A percentile compares a stretch with the other conserved stretches of the same genome.
Conservation (phyloP, 148 eudicot species). For the Rhododendron griersonianum region DNA sequence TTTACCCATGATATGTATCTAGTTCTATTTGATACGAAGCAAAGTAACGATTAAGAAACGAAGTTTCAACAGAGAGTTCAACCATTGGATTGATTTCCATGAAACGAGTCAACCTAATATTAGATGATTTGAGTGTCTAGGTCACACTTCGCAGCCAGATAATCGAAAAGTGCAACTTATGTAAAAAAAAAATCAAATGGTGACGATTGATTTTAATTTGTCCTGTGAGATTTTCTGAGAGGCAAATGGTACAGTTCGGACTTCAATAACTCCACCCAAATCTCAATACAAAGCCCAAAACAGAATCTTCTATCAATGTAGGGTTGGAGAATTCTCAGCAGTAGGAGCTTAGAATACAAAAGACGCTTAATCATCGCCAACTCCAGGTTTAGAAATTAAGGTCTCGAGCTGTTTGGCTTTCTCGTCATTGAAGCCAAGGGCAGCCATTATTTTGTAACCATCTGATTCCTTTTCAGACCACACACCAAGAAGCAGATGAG, state of each 20-base stretch:
- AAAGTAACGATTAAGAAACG: too few relatives aligned
- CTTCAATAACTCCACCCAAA: background rate
- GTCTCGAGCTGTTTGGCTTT: constrained; percentile 49
- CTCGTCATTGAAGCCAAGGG: constrained; percentile 64
- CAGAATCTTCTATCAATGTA: background rate
- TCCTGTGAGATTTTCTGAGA: constrained; percentile 10
- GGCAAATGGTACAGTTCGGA: background rate
- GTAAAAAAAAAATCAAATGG: background rate
- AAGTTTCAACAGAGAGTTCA: background rate
- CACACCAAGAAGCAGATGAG: constrained; percentile 66
- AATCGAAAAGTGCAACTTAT: background rate
- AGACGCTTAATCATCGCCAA: constrained; percentile 3
- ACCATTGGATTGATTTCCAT: background rate
- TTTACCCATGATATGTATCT: background rate
- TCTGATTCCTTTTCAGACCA: constrained; percentile 66
- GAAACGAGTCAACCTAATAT: background rate
- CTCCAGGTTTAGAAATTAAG: constrained; percentile 51
- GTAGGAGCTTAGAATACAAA: background rate
- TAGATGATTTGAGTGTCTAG: background rate
- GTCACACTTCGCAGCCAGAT: background rate
- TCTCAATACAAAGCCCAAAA: constrained; percentile 2
- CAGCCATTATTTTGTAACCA: constrained; percentile 63
- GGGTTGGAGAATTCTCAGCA: constrained; percentile 14
- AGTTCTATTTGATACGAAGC: background rate
- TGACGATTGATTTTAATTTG: background rate